Conservation (phyloP, 208 protist species). For the Leishmania lainsoni region DNA sequence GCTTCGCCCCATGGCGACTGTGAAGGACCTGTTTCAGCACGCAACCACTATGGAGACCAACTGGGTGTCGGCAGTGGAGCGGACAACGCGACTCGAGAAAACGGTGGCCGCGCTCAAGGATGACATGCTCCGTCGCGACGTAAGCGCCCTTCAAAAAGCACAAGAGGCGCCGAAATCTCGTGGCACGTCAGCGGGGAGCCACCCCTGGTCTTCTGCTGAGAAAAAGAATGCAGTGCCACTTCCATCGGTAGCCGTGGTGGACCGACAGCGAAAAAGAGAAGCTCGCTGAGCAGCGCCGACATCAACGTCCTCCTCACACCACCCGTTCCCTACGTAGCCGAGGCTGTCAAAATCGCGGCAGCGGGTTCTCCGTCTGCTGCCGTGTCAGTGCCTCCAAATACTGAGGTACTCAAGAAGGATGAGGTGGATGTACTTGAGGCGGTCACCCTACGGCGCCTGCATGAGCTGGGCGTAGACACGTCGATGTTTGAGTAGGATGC, state of each 20-base stretch:
- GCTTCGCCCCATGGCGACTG: constrained; percentile 44
- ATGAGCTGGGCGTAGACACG: constrained; percentile 67
- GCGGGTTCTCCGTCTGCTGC: neutral
- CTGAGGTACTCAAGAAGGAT: constrained; percentile 60
- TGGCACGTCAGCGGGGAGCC: neutral
- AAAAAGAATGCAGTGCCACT: neutral
- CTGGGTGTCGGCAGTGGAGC: constrained; percentile 72
- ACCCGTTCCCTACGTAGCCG: constrained; percentile 15
- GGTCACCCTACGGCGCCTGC: constrained; percentile 56
- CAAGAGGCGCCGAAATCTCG: constrained; percentile 5
- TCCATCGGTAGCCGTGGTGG: neutral
- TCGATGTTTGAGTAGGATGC: constrained; percentile 22
- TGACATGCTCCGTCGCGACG: constrained; percentile 29
- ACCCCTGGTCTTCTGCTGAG: neutral
- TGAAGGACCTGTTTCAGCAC: constrained; percentile 73
- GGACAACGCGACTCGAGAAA: constrained; percentile 63
- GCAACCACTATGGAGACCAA: constrained; percentile 77
- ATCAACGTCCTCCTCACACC: constrained; percentile 19
- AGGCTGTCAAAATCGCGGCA: neutral
- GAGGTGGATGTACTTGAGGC: constrained; percentile 78
- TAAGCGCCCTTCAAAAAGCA: constrained; percentile 10
- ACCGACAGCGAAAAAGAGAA: neutral
- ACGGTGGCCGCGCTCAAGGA: constrained; percentile 61
- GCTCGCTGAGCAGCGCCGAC: constrained; percentile 17
- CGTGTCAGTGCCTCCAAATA: constrained; percentile 13